phyloP scores from a whole-genome alignment of 2,329 filamentous ascomycete genomes.

The Cercospora zeae-maydis region DNA sequence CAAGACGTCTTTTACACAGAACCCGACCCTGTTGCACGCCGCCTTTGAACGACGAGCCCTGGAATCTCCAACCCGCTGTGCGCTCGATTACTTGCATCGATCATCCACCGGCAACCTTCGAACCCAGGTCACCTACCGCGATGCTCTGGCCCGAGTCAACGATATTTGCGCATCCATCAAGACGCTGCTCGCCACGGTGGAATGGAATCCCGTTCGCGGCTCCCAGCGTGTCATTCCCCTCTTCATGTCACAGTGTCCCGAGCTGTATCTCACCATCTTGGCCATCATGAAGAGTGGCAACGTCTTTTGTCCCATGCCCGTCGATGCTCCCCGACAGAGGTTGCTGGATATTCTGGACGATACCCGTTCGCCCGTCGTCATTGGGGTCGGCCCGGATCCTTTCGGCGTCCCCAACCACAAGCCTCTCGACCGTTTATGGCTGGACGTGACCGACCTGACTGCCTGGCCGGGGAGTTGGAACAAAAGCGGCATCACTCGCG shows the following conservation, averaged over 20 bases:
- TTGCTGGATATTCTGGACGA: neutral
- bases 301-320: neutral
- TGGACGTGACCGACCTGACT: neutral
- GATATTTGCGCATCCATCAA: neutral
- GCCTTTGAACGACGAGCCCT: neutral
- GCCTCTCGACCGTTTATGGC: conserved; percentile 55
- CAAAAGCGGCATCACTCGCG: neutral
- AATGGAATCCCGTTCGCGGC: neutral
- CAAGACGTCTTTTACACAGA: neutral
- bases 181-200: too few species aligned
- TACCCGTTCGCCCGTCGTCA: neutral
- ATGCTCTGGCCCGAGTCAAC: neutral
- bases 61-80: neutral
- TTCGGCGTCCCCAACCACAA: conserved; percentile 35
- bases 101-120: neutral
- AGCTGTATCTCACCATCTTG: neutral
- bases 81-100: neutral
- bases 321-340: neutral
- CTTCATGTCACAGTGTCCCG: conserved; percentile 4
- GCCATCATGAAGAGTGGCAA: neutral
- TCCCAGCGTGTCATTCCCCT: neutral
- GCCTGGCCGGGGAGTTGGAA: neutral
- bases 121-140: neutral
- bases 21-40: neutral
- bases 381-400: neutral